Evolutionary conservation across 352 stramenopile species (phyloP), one percentile per base, ranked within the genome.

Genomic region (Phytophthora palmivora): DNA sequence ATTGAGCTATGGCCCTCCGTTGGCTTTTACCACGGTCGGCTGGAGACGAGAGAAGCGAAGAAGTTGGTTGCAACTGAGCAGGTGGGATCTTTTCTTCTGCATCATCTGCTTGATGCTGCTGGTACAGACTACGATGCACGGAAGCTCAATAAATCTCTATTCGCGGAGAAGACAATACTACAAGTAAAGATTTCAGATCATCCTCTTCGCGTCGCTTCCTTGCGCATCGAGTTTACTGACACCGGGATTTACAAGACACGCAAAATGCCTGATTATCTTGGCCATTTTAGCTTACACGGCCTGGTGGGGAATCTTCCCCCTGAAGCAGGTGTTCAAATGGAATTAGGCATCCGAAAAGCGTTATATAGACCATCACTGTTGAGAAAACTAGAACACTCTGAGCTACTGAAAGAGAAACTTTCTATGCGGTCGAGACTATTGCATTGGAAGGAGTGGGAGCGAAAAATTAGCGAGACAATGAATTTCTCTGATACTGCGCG

Each of bases 1-100:
- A 63, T 91, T n/a, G 82, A 89, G 26, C 22, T 89, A 19, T 81
- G 69, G 76, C 70, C 73, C 1, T 63, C 55, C 11, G 77, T 89
- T 37, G 79, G 82, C 3, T 91, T 75, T 46, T 89, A 87, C 18
- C 76, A 88, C 33, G 78, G 78, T 6, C 19, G 26, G 2, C 6
- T 89, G 2, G 58, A 42, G 6, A 75, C 47, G 34, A 50, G 30
- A n/a, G 43, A 74, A 15, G 79, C 71, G 0, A 84, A 70, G 6
- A 19, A 42, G 8, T 36, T 74, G 11, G 44, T 91, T 2, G 18
- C 45, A 15, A 19, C n/a, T 9, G 48, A 72, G 4, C 70, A 67
- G 0, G 58, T 77, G 15, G 79, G 82, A 4, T 61, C 79, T 0
- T 89, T 81, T 55, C 58, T 91, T 22, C 47, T 91, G 1, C 67